Evolutionary conservation across 257 asterid genomes (phyloP).

Genomic region (Solanum okadae): DNA sequence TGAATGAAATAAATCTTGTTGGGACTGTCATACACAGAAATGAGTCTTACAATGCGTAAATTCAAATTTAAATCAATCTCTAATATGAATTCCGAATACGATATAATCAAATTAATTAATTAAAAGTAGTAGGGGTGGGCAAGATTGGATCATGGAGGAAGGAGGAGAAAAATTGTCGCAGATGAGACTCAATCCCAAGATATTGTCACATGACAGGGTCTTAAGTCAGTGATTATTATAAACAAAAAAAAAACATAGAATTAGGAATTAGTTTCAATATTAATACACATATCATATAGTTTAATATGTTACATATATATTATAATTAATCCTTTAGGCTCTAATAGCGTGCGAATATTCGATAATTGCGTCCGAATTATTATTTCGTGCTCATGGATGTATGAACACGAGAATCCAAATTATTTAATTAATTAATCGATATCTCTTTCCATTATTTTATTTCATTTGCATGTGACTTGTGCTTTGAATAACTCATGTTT

Average conservation of each 20-base stretch:
- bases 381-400: conserved; percentile 4
- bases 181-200: conserved; percentile 58
- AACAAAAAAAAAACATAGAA: not conserved
- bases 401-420: conserved; percentile 22
- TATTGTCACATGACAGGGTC: conserved; percentile 49
- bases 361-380: conserved; percentile 35
- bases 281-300: not conserved
- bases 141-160: conserved; percentile 25
- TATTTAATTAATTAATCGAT: conserved; percentile 36
- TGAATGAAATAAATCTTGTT: not conserved
- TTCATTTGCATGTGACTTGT: conserved; percentile 41
- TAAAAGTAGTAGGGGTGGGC: conserved; percentile 9
- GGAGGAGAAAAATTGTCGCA: not conserved
- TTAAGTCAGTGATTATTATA: not conserved
- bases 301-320: conserved; percentile 12
- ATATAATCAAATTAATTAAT: not conserved
- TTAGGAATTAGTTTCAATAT: not conserved
- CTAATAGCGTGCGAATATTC: conserved; percentile 83
- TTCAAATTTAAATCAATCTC: not conserved
- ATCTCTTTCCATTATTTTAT: not conserved
- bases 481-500: conserved; percentile 34
- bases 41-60: accelerated
- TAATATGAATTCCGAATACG: accelerated
- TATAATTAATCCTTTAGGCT: conserved; percentile 4
- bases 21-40: accelerated